Percentiles rank a stretch among this genome's conserved stretches.
Evolutionary conservation across 1,139 yeast species (phyloP).

Genomic region (Candida dubliniensis): DNA sequence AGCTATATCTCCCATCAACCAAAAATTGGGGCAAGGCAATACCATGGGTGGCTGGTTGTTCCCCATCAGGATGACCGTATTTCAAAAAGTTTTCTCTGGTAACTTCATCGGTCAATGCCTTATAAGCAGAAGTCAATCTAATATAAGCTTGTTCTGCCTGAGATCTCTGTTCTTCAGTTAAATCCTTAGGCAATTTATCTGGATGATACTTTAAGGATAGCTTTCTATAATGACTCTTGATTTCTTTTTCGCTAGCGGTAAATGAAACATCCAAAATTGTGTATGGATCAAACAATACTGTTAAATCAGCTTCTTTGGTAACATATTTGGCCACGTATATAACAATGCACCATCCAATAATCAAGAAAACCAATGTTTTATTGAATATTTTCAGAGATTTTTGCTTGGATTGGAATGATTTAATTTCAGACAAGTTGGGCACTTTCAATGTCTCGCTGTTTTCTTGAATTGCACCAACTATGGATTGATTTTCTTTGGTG

Average conservation of each 20-base stretch:
- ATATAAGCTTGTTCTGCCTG: conserved; percentile 77
- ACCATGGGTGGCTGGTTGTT: conserved; percentile 91
- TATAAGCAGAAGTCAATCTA: conserved; percentile 85
- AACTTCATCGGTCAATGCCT: conserved; percentile 88
- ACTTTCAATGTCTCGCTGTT: conserved; percentile 34
- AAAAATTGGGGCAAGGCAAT: conserved; percentile 92
- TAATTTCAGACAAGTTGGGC: conserved; percentile 43
- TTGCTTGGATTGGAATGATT: conserved; percentile 39
- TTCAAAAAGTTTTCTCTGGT: conserved; percentile 78
- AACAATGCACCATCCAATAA: conserved; percentile 69
- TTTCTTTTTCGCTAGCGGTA: conserved; percentile 69
- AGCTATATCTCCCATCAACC: conserved; percentile 80
- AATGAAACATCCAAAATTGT: conserved; percentile 74
- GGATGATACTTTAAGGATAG: conserved; percentile 90
- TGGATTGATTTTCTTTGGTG: conserved; percentile 21
- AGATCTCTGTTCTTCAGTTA: conserved; percentile 58
- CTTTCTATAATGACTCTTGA: conserved; percentile 82
- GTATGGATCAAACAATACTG: conserved; percentile 80
- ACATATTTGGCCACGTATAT: conserved; percentile 47
- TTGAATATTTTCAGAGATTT: conserved; percentile 43
- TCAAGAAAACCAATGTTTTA: conserved; percentile 44
- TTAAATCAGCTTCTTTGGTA: conserved; percentile 49
- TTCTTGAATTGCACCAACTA: conserved; percentile 36
- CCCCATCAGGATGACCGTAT: conserved; percentile 98
- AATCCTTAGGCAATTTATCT: conserved; percentile 75